phyloP scores from a whole-genome alignment of 768 basidiomycete genomes.

The Psilocybe azurescens region DNA sequence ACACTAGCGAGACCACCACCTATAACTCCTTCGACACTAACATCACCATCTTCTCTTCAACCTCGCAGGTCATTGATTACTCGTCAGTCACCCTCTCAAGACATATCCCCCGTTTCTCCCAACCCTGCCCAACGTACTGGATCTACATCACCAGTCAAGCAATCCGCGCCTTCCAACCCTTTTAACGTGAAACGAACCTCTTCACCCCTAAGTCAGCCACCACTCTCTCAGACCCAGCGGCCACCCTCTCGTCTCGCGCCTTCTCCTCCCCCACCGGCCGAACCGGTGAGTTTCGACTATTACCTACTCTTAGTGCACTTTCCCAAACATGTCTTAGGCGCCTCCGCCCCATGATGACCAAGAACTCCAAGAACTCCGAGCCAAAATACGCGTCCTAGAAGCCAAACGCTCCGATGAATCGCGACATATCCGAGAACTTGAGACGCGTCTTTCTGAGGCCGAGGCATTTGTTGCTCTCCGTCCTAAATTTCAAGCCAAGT shows the following conservation, averaged over 20 bases:
- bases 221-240: conserved; percentile 26
- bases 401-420: conserved; percentile 87
- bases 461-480: conserved; percentile 82
- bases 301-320: not conserved
- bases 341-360: conserved; percentile 51
- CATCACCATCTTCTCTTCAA: conserved; percentile 48
- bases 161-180: conserved; percentile 19
- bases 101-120: conserved; percentile 34
- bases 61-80: conserved; percentile 52
- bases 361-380: conserved; percentile 80
- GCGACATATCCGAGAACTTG: conserved; percentile 82
- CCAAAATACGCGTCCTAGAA: conserved; percentile 86
- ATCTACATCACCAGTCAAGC: conserved; percentile 30
- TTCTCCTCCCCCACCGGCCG: conserved; percentile 29
- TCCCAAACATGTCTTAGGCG: not conserved
- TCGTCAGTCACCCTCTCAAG: conserved; percentile 47
- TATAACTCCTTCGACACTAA: conserved; percentile 64
- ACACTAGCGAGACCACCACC: conserved; percentile 25
- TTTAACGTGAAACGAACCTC: conserved; percentile 39
- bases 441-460: conserved; percentile 82
- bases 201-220: conserved; percentile 43
- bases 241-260: conserved; percentile 27
- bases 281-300: conserved; percentile 12
- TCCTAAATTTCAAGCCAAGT: conserved; percentile 92
- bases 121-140: conserved; percentile 35